Conservation (phyloP, 768 basidiomycete genomes). For the Boletus huronensis region DNA sequence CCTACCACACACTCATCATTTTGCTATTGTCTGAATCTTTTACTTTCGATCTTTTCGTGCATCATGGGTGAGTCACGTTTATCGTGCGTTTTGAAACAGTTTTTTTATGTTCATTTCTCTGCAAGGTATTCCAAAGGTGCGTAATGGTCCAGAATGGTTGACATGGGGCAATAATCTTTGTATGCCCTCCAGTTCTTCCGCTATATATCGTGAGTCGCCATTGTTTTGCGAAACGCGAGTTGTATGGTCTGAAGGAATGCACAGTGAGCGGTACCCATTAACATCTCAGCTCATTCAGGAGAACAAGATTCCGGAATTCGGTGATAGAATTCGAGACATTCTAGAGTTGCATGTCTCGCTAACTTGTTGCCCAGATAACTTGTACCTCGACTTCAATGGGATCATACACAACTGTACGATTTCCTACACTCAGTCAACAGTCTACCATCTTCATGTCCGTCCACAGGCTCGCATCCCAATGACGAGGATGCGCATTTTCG, state of each 20-base stretch:
- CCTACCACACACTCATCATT: neutral
- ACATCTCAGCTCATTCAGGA: conserved; percentile 97
- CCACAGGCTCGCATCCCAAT: conserved; percentile 86
- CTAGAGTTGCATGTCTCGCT: conserved; percentile 1
- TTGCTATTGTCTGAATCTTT: conserved; percentile 6
- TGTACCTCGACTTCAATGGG: conserved; percentile 93
- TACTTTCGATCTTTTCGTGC: conserved; percentile 4
- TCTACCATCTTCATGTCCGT: neutral
- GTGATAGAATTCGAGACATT: conserved; percentile 37
- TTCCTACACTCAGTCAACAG: neutral
- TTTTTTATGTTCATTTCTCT: conserved; percentile 2
- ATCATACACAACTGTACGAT: conserved; percentile 80
- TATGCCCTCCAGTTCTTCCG: conserved; percentile 75
- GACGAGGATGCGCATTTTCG: conserved; percentile 96
- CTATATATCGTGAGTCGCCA: conserved; percentile 76
- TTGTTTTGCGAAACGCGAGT: neutral
- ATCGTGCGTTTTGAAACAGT: rapidly evolving
- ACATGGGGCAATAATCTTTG: conserved; percentile 5
- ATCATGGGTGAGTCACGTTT: conserved; percentile 21
- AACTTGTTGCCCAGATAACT: conserved; percentile 55
- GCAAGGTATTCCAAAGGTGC: conserved; percentile 64
- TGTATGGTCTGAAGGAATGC: conserved; percentile 10
- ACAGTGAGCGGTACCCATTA: conserved; percentile 93
- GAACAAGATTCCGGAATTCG: conserved; percentile 99
- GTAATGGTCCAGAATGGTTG: conserved; percentile 13